phyloP scores from a whole-genome alignment of 495 filamentous ascomycete species.

The Chaetomium cochliodes region DNA sequence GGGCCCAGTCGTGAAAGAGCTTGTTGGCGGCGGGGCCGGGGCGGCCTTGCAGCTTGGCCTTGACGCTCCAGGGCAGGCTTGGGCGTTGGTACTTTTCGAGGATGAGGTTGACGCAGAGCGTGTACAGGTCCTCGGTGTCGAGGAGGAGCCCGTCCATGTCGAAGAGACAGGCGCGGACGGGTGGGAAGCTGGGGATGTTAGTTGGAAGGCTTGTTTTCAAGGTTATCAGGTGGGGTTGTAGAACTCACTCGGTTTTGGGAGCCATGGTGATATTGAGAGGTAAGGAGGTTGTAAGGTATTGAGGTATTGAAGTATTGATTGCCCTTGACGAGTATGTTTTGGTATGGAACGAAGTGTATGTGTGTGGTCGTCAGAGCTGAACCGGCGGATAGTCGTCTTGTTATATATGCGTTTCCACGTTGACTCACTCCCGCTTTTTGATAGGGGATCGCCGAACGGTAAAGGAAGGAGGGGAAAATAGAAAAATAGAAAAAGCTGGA shows the following conservation, averaged over 20 bases:
- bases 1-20: constrained; percentile 69
- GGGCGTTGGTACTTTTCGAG: constrained; percentile 71
- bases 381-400: neutral
- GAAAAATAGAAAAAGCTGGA: neutral
- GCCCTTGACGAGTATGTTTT: constrained; percentile 49
- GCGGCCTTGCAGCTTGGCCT: constrained; percentile 92
- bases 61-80: constrained; percentile 83
- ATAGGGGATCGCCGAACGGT: neutral
- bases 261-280: constrained; percentile 33
- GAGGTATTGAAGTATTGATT: too few species aligned
- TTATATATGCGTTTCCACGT: neutral
- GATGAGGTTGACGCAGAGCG: constrained; percentile 74
- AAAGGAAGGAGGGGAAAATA: neutral
- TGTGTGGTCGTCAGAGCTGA: neutral
- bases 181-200: constrained; percentile 57
- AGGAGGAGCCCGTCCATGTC: constrained; percentile 98
- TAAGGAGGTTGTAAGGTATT: too few species aligned
- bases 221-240: neutral
- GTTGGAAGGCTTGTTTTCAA: neutral
- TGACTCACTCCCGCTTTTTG: neutral
- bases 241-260: constrained; percentile 44
- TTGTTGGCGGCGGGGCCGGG: constrained; percentile 64
- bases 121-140: constrained; percentile 92
- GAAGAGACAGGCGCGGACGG: constrained; percentile 89
- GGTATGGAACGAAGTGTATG: constrained; percentile 35